Evolutionary conservation across 495 filamentous ascomycete genomes (phyloP), one percentile per base, ranked within the genome.

Genomic region (Aspergillus sclerotiicarbonarius): DNA sequence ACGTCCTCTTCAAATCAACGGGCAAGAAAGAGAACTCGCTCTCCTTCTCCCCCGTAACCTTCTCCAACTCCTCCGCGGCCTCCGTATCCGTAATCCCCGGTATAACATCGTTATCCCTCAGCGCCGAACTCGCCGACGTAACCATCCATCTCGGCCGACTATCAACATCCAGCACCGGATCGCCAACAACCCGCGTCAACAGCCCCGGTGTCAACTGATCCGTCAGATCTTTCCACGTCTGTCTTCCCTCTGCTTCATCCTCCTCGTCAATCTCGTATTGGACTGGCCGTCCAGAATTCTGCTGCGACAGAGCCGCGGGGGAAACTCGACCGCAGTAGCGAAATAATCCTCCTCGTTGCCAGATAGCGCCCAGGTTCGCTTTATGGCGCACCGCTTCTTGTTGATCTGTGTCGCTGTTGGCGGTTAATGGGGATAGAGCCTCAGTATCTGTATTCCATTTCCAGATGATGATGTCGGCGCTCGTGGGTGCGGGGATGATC

Each of bases 1-100:
- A 92, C 1, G 90, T 92, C 57, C 77, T 67, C 65, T 78, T 82
- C 19, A 83, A 56, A 56, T 83, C 77, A 41, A 83, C 66, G 0
- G 75, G 76, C 20, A 83, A 65, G 29, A 81, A 76, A 0, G 65
- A 68, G 35, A 83, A 68, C 32, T 77, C 75, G 30, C 67, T 66
- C 58, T 82, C 80, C 21, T 71, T 57, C 31, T 67, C 69, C 13
- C 51, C 57, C 9, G 20, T 55, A 2, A 43, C 50, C 19, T 1
- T 49, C 54, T 18, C 44, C 20, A 46, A 8, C 30, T 43, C 66
- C 2, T 58, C 50, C 21, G 35, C 15, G 3, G 25, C 62, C 20
- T 64, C 59, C 47, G 58, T 51, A n/a, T 51, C 51, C 31, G 63
- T 70, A n/a, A 83, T 50, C 0, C 80, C 80, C 2, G 80, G 79